Percentiles rank a stretch among this genome's conserved stretches.
These are phyloP conservation scores for Sugiyamaella neomexicana DNA, from an alignment of 1,139 yeast genomes.

Conservation along the genomic window DNA sequence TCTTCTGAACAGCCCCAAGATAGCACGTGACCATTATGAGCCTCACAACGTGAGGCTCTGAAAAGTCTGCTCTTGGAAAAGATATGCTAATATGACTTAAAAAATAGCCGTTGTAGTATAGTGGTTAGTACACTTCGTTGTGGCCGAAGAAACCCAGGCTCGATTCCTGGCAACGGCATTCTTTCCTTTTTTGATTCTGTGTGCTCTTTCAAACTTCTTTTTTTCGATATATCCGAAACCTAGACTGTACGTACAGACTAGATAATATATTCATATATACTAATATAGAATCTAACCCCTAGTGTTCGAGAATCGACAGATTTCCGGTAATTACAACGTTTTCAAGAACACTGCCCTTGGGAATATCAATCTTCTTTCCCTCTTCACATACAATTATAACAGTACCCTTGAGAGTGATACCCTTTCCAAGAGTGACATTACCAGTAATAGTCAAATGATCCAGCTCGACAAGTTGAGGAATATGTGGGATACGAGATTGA, in stretches of 20 bases:
- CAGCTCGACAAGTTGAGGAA: constrained; percentile 93
- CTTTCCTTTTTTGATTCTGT: neutral
- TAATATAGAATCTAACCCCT: constrained; percentile 21
- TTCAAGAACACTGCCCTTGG: constrained; percentile 91
- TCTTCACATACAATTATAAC: constrained; percentile 97
- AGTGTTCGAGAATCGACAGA: constrained; percentile 93
- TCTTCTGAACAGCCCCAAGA: too few relatives aligned
- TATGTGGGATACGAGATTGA: constrained; percentile 87
- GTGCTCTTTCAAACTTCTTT: too few relatives aligned
- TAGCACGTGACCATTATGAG: too few relatives aligned
- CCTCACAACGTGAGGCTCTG: neutral
- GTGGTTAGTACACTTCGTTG: constrained; percentile 32
- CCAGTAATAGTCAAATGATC: constrained; percentile 98
- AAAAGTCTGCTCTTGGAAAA: neutral
- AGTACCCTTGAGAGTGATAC: constrained; percentile 91
- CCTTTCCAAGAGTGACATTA: constrained; percentile 87
- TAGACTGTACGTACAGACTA: too few relatives aligned
- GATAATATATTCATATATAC: neutral
- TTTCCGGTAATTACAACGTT: constrained; percentile 97
- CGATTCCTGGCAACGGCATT: constrained; percentile 31
- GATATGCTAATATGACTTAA: too few relatives aligned
- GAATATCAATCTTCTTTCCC: constrained; percentile 95
- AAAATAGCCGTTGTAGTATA: constrained; percentile 28
- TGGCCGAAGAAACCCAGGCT: constrained; percentile 32
- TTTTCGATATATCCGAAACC: too few relatives aligned